Evolutionary conservation across 169 alveolate species (phyloP).

Genomic region (Cystoisospora suis): DNA sequence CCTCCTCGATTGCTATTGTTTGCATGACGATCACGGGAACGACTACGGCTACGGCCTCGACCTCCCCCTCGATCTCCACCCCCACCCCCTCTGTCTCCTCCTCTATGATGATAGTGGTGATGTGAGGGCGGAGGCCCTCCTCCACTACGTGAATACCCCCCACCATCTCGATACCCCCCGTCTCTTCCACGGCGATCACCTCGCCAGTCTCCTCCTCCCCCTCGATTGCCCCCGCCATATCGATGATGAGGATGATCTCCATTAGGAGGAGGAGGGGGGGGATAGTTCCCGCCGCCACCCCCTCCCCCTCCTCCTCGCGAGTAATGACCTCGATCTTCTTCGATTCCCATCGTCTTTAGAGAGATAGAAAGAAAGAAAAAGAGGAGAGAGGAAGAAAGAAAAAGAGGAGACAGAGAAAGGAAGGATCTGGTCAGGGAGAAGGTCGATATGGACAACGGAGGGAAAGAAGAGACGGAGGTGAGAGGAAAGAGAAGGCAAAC

Average conservation of each 20-base stretch:
- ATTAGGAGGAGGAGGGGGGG: not conserved
- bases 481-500: not conserved
- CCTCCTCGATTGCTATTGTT: not conserved
- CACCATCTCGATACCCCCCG: not conserved
- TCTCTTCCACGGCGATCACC: not conserved
- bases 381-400: not conserved
- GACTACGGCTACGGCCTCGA: not conserved
- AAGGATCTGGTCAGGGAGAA: not conserved
- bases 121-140: not conserved
- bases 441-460: not conserved
- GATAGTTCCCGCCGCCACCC: not conserved
- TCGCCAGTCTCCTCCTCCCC: not conserved
- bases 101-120: not conserved
- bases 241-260: not conserved
- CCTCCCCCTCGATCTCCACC: conserved; percentile 40
- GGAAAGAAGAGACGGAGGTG: not conserved
- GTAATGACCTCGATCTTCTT: not conserved
- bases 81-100: conserved; percentile 35
- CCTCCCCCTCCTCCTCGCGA: not conserved
- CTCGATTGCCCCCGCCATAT: not conserved
- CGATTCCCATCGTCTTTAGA: not conserved
- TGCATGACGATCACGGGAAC: not conserved
- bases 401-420: not conserved
- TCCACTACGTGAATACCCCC: conserved; percentile 24
- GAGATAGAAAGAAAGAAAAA: not conserved